These are phyloP conservation scores for Umbelopsis vinacea DNA, from an alignment of 192 early-diverging fungal species.

Conservation along the genomic window DNA sequence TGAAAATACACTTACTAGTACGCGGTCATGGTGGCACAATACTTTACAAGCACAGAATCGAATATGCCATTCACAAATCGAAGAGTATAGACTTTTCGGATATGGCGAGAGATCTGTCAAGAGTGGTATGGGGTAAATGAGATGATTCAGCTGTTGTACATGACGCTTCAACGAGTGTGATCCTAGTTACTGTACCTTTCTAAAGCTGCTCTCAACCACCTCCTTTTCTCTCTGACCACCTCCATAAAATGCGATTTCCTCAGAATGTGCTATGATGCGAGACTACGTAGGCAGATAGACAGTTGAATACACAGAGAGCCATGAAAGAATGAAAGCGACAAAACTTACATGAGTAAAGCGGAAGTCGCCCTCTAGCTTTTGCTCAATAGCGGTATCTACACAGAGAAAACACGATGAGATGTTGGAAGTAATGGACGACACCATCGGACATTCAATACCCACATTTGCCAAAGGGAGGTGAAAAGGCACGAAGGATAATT, in stretches of 20 bases:
- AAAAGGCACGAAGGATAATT: constrained; percentile 66
- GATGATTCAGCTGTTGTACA: neutral
- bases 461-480: constrained; percentile 84
- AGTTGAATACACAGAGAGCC: neutral
- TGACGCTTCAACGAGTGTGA: neutral
- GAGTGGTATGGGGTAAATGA: no score
- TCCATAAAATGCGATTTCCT: constrained; percentile 80
- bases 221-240: constrained; percentile 71
- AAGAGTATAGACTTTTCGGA: constrained; percentile 60
- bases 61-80: constrained; percentile 68
- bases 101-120: constrained; percentile 52
- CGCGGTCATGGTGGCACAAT: constrained; percentile 68
- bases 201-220: constrained; percentile 68
- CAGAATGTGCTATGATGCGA: constrained; percentile 83
- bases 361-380: constrained; percentile 81
- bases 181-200: constrained; percentile 43
- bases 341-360: constrained; percentile 70
- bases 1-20: constrained; percentile 56
- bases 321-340: neutral
- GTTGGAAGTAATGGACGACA: neutral
- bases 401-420: neutral
- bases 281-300: constrained; percentile 44
- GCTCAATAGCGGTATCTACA: constrained; percentile 73
- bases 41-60: constrained; percentile 68
- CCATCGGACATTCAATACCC: neutral